A percentile compares a stretch with the other conserved stretches of the same genome.
These are phyloP conservation scores for Blastocrithidia nonstop DNA, from an alignment of 208 protist species.

Conservation along the genomic window DNA sequence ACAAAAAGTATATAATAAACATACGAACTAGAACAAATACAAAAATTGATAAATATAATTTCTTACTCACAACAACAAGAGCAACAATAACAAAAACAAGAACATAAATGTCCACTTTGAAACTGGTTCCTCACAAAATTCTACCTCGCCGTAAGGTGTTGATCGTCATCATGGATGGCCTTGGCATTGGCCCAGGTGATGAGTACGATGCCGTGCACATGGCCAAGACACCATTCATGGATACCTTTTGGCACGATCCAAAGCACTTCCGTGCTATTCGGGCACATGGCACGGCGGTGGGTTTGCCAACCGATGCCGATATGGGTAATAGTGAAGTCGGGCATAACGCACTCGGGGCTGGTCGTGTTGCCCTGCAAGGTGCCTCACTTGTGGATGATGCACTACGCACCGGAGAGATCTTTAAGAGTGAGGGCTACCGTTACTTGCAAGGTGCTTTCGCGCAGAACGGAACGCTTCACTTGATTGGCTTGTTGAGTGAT, in stretches of 20 bases:
- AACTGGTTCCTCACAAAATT: slow-evolving; percentile 25
- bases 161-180: slow-evolving; percentile 78
- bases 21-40: slow-evolving; percentile 1
- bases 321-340: slow-evolving; percentile 95
- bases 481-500: slow-evolving; percentile 89
- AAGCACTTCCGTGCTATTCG: slow-evolving; percentile 76
- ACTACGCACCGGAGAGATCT: slow-evolving; percentile 72
- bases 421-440: slow-evolving; percentile 77
- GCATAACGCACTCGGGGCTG: slow-evolving; percentile 90
- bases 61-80: too few species aligned
- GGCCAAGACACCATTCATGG: slow-evolving; percentile 82
- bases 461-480: slow-evolving; percentile 69
- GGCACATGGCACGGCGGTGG: slow-evolving; percentile 87
- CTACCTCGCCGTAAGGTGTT: slow-evolving; percentile 74
- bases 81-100: slow-evolving; percentile 1
- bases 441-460: slow-evolving; percentile 72
- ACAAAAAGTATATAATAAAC: neutral
- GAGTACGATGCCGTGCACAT: slow-evolving; percentile 86
- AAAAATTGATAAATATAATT: too few species aligned
- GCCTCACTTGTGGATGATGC: slow-evolving; percentile 90
- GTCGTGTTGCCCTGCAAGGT: slow-evolving; percentile 86
- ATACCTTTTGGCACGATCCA: slow-evolving; percentile 26
- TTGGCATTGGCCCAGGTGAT: slow-evolving; percentile 77
- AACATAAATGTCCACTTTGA: slow-evolving; percentile 30
- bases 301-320: slow-evolving; percentile 87